Evolutionary conservation across 257 asterid genomes (phyloP).

Genomic region (Rhazya stricta): DNA sequence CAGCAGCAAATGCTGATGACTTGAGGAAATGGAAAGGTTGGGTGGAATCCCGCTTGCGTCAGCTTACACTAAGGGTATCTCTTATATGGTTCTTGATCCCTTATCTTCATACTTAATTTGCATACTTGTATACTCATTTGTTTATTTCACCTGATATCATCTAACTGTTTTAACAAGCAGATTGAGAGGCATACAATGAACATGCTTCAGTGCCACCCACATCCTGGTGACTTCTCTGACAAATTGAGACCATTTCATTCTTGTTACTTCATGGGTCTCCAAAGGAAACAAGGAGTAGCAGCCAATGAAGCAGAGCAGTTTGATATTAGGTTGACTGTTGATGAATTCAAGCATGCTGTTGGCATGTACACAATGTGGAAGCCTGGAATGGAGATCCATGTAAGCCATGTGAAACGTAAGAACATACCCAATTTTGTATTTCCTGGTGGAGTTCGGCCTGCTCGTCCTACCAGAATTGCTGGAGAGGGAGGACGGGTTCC

Average conservation of each 20-base stretch:
- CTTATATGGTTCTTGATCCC: not conserved
- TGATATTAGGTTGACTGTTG: constrained; percentile 37
- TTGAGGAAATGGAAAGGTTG: constrained; percentile 40
- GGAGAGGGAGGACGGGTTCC: constrained; percentile 13
- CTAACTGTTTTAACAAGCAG: constrained; percentile 8
- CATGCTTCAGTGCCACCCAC: constrained; percentile 46
- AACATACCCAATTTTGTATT: constrained; percentile 30
- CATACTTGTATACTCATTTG: not conserved
- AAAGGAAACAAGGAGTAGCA: constrained; percentile 30
- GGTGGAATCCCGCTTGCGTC: constrained; percentile 41
- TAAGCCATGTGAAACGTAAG: constrained; percentile 34
- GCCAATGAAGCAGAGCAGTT: constrained; percentile 36
- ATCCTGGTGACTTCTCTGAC: constrained; percentile 34
- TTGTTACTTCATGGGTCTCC: constrained; percentile 39
- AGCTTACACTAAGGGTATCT: constrained; percentile 30
- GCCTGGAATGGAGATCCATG: constrained; percentile 36
- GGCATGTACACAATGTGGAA: constrained; percentile 28
- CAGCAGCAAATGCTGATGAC: constrained; percentile 32
- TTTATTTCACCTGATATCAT: constrained; percentile 8
- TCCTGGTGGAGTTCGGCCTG: constrained; percentile 30
- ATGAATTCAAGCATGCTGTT: constrained; percentile 35
- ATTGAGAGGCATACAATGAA: constrained; percentile 33
- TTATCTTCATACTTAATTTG: not conserved
- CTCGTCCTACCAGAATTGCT: constrained; percentile 19
- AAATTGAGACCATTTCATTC: constrained; percentile 27